phyloP scores from a whole-genome alignment of 163 green algal genomes.

The Coccomyxa subellipsoidea region DNA sequence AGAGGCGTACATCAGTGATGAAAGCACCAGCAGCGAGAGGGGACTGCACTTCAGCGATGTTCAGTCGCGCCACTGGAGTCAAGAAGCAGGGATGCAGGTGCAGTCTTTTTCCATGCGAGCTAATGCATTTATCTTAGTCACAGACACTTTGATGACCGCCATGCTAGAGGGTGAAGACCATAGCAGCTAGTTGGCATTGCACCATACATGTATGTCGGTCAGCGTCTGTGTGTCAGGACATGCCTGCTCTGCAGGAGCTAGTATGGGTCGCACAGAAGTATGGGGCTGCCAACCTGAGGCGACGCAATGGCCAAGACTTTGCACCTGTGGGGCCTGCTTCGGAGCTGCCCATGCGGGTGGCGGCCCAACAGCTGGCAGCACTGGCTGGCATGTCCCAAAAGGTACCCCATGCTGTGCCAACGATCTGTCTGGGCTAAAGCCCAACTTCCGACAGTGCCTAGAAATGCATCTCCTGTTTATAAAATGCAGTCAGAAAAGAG shows the following conservation, averaged over 20 bases:
- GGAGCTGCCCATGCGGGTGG: background rate
- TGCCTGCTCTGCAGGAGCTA: background rate
- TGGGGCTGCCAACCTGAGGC: background rate
- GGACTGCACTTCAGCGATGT: background rate
- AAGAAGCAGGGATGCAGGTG: background rate
- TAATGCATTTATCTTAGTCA: too few relatives aligned
- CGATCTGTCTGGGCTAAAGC: too few relatives aligned
- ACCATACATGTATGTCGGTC: too few relatives aligned
- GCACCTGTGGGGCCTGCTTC: background rate
- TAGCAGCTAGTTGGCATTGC: too few relatives aligned
- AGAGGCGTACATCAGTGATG: background rate
- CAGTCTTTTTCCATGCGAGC: too few relatives aligned
- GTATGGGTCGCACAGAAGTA: background rate
- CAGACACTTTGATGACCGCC: too few relatives aligned
- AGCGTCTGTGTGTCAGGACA: too few relatives aligned
- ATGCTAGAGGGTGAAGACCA: too few relatives aligned
- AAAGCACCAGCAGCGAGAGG: background rate
- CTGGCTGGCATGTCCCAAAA: background rate
- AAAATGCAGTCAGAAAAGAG: too few relatives aligned
- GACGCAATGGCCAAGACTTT: background rate
- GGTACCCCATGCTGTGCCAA: too few relatives aligned
- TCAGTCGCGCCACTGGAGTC: background rate
- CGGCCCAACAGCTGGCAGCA: background rate
- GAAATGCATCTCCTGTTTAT: too few relatives aligned
- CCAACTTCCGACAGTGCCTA: too few relatives aligned